Evolutionary conservation across 2,329 filamentous ascomycete genomes (phyloP).

Genomic region (Thielaviopsis punctulata): DNA sequence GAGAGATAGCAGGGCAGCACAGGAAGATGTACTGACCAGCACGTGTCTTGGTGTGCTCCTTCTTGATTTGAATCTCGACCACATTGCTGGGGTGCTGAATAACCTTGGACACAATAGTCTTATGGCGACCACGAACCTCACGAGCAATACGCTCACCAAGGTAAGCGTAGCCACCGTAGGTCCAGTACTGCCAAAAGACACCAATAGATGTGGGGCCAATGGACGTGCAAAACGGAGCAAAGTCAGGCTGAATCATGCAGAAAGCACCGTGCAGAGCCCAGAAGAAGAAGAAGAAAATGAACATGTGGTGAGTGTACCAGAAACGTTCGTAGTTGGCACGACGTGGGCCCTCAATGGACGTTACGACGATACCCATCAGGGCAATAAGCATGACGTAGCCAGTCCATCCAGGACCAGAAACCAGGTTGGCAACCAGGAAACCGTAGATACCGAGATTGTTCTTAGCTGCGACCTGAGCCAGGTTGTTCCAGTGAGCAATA

Average conservation of each 20-base stretch:
- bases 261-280: constrained; percentile 82
- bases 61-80: constrained; percentile 83
- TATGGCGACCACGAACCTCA: constrained; percentile 64
- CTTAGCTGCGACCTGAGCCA: constrained; percentile 57
- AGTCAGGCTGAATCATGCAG: constrained; percentile 79
- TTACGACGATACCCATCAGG: constrained; percentile 62
- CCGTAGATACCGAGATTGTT: constrained; percentile 64
- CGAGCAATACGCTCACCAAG: constrained; percentile 62
- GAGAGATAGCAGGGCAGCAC: constrained; percentile 68
- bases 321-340: constrained; percentile 76
- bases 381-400: constrained; percentile 71
- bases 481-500: constrained; percentile 76
- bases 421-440: constrained; percentile 60
- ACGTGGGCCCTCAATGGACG: constrained; percentile 59
- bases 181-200: constrained; percentile 83
- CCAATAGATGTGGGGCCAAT: constrained; percentile 48
- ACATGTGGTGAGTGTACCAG: constrained; percentile 82
- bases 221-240: constrained; percentile 59
- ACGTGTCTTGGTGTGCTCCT: constrained; percentile 65
- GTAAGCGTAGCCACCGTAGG: constrained; percentile 67
- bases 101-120: constrained; percentile 76
- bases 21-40: constrained; percentile 82
- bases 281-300: constrained; percentile 77
- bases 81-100: constrained; percentile 81
- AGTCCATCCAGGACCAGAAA: constrained; percentile 68